phyloP scores from a whole-genome alignment of 805 yeast species.

The Kuraishia ogatae region DNA sequence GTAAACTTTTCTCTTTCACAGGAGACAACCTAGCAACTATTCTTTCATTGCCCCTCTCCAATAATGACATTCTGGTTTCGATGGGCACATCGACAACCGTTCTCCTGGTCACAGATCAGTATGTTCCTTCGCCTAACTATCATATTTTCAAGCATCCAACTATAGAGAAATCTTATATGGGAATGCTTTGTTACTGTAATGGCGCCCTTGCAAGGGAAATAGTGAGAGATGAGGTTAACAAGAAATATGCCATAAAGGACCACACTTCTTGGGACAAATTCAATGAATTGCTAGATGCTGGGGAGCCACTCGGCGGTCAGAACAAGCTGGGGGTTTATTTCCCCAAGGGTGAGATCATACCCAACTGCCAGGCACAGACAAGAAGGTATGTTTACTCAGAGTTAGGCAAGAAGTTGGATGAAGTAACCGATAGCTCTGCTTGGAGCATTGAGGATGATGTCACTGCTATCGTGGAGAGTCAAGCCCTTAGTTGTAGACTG shows the following conservation, averaged over 20 bases:
- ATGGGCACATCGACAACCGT: conserved; percentile 93
- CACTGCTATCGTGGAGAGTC: conserved; percentile 73
- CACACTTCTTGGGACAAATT: conserved; percentile 51
- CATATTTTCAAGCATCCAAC: conserved; percentile 87
- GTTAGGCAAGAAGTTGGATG: conserved; percentile 21
- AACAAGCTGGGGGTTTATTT: conserved; percentile 67
- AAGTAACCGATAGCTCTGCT: conserved; percentile 19
- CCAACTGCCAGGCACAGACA: conserved; percentile 62
- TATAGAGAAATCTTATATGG: conserved; percentile 70
- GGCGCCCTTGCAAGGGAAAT: conserved; percentile 83
- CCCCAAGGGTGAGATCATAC: conserved; percentile 87
- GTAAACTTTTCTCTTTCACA: conserved; percentile 67
- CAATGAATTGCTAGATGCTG: conserved; percentile 39
- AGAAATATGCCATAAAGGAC: conserved; percentile 23
- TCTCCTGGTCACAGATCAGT: conserved; percentile 68
- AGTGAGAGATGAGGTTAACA: conserved; percentile 55
- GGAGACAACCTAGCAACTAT: conserved; percentile 92
- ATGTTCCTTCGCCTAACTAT: conserved; percentile 70
- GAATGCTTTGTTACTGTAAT: conserved; percentile 90
- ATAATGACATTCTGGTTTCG: conserved; percentile 72
- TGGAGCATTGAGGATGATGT: conserved; percentile 61
- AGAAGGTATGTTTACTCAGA: conserved; percentile 37
- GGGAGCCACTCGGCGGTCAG: conserved; percentile 22
- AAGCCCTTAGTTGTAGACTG: conserved; percentile 75
- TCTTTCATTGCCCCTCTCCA: conserved; percentile 66